Base-by-base conservation (phyloP, 2,329 filamentous ascomycete species). In the Trichoderma hamatum region DNA sequence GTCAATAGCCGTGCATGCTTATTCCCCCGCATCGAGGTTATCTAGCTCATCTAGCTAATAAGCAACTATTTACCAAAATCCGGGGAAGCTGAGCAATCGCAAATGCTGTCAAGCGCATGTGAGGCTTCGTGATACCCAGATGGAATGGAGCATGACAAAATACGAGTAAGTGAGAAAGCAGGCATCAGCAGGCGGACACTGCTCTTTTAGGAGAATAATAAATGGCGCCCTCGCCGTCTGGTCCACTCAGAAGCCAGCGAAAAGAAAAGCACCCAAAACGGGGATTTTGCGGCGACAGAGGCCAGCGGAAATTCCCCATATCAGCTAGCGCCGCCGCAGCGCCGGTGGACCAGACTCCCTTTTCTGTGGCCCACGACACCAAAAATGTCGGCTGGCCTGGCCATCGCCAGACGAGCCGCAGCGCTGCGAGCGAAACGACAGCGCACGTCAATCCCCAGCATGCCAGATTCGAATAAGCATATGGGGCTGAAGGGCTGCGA, bases 321-420 rank as follows among this genome's bases (percentile, higher is more conserved):
- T 55, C 39, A 34, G 68, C 61, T 69, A 69, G 61, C 28, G 39
- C 61, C 68, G 68, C 68, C 68, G 68, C 19, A 13, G 13, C 24
- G 1, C 4, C 30, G 28, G 60, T 64, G 67, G 67, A 30, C 60
- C 51, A 30, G 28, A n/a, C 32, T 46, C 28, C 26, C 32, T 55
- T 49, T 68, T 55, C 51, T 65, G 34, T 32, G 59, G 58, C 67
- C 52, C 67, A 69, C 59, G 67, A 67, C 64, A 64, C 67, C 51
- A 69, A 56, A 63, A 49, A 49, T 43, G 26, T 21, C 30, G 21
- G 52, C 49, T 58, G 10, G 34, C 49, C 52, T 24, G 49, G 32
- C 21, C 51, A 69, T 56, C 67, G 60, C 67, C 67, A 69, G 55
- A 64, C 60, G 21, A 69, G 58, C 30, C 56, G 65, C 65, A 52